A percentile compares a stretch with the other conserved stretches of the same genome.
Evolutionary conservation across 2,329 filamentous ascomycete genomes (phyloP).

Genomic region (Talaromyces pinophilus): DNA sequence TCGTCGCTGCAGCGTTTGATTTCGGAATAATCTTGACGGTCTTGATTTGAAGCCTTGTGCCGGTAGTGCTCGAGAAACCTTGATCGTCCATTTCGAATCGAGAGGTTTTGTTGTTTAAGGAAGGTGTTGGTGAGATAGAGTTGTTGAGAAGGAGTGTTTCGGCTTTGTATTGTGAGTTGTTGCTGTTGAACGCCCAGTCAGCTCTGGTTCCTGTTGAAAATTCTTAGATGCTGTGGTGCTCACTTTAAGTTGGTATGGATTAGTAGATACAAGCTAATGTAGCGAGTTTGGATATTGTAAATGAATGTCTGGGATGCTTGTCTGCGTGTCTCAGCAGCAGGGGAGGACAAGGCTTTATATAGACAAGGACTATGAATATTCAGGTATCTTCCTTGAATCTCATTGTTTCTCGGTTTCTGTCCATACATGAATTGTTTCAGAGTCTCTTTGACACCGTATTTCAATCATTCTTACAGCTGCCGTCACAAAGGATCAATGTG

Average conservation of each 20-base stretch:
- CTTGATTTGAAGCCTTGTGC: neutral
- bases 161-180: neutral
- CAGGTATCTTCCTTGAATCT: neutral
- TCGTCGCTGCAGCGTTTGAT: neutral
- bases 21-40: neutral
- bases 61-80: neutral
- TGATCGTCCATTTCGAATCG: neutral
- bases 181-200: neutral
- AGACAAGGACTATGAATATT: neutral
- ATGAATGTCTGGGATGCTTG: neutral
- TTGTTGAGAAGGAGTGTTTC: neutral
- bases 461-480: neutral
- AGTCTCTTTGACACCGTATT: neutral
- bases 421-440: neutral
- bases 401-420: neutral
- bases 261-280: neutral
- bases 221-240: neutral
- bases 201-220: neutral
- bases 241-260: neutral
- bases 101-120: neutral
- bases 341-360: neutral
- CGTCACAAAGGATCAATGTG: neutral
- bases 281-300: neutral
- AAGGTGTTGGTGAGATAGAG: neutral
- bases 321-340: neutral